Conservation (phyloP, 495 filamentous ascomycete genomes). For the Penicillium mononematosum region DNA sequence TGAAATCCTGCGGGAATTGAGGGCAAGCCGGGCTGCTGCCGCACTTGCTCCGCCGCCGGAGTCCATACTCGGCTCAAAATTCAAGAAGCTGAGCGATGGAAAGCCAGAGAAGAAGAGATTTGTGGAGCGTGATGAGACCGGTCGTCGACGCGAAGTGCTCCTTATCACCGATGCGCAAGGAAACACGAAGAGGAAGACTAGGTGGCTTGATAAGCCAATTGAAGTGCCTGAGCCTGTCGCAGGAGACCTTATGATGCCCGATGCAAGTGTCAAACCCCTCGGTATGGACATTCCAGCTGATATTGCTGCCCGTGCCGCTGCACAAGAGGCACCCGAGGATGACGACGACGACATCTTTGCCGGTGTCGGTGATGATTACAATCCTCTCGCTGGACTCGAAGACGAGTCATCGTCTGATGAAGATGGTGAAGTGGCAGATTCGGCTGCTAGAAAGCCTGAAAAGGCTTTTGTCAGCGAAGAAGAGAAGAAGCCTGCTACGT, state of each 20-base stretch:
- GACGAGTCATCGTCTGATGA: slow-evolving; percentile 53
- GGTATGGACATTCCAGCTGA: slow-evolving; percentile 76
- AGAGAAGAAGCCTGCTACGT: slow-evolving; percentile 5
- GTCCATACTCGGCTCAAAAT: slow-evolving; percentile 66
- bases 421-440: slow-evolving; percentile 35
- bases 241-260: slow-evolving; percentile 58
- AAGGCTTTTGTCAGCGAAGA: slow-evolving; percentile 21
- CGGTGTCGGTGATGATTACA: slow-evolving; percentile 80
- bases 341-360: slow-evolving; percentile 79
- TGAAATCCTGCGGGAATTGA: slow-evolving; percentile 80
- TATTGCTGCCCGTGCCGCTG: slow-evolving; percentile 32
- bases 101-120: slow-evolving; percentile 62
- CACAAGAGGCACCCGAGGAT: slow-evolving; percentile 43
- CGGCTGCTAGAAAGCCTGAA: slow-evolving; percentile 15
- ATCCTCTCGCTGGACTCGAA: slow-evolving; percentile 75
- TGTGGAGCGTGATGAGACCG: slow-evolving; percentile 67
- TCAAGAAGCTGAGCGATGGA: slow-evolving; percentile 71
- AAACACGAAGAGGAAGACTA: slow-evolving; percentile 79
- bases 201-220: slow-evolving; percentile 48
- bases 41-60: slow-evolving; percentile 51
- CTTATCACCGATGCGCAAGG: slow-evolving; percentile 85
- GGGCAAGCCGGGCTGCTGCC: slow-evolving; percentile 62
- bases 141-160: slow-evolving; percentile 74
- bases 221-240: slow-evolving; percentile 32
- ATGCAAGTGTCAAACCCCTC: slow-evolving; percentile 62